These are phyloP conservation scores for Myrmaecium sp. DNA, from an alignment of 2,329 filamentous ascomycete species.

Conservation along the genomic window DNA sequence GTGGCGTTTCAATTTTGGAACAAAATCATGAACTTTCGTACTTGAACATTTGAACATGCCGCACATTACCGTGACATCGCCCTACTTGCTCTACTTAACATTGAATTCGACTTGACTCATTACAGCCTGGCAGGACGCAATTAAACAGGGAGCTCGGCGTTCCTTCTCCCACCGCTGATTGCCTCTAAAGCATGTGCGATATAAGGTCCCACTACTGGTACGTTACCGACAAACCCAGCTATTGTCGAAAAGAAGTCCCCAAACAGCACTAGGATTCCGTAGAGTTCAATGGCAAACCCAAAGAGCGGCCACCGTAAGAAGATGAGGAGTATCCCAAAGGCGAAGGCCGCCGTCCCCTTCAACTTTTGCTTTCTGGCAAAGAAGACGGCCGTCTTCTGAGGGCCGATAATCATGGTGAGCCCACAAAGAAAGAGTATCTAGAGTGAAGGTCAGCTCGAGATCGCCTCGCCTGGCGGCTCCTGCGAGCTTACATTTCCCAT, in stretches of 20 bases:
- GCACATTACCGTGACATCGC: too few species aligned
- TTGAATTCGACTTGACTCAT: too few species aligned
- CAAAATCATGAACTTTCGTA: too few species aligned
- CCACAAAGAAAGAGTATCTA: conserved; percentile 97
- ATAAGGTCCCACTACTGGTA: conserved; percentile 76
- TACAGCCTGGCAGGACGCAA: too few species aligned
- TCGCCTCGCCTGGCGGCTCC: too few species aligned
- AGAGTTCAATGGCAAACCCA: conserved; percentile 79
- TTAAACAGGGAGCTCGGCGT: conserved; percentile 64
- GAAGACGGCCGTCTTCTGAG: conserved; percentile 80
- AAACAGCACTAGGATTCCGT: conserved; percentile 85
- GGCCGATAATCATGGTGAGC: conserved; percentile 86
- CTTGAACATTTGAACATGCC: too few species aligned
- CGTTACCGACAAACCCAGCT: conserved; percentile 65
- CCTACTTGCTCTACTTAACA: too few species aligned
- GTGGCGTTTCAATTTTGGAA: too few species aligned
- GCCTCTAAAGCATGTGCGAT: conserved; percentile 60
- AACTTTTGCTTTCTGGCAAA: conserved; percentile 88
- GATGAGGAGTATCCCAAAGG: conserved; percentile 67
- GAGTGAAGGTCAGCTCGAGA: conserved; percentile 4
- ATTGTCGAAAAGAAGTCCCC: conserved; percentile 94
- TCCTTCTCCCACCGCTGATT: conserved; percentile 50
- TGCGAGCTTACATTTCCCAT: conserved; percentile 71
- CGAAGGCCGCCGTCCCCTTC: conserved; percentile 80
- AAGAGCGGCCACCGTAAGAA: conserved; percentile 79